phyloP scores from a whole-genome alignment of 2,329 filamentous ascomycete species.

The Fusarium sp. region DNA sequence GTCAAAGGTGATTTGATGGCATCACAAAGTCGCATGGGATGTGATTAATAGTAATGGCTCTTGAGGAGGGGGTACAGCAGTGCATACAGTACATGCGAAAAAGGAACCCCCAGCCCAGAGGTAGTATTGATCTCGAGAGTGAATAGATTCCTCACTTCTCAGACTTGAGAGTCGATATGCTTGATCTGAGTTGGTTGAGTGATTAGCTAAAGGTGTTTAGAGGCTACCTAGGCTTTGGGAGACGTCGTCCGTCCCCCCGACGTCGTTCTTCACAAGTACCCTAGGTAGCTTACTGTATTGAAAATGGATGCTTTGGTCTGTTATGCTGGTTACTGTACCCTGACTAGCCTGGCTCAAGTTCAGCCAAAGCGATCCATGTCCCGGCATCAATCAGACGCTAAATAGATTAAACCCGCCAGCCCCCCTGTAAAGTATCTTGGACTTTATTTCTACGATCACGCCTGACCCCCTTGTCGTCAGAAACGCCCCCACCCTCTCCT shows the following conservation, averaged over 20 bases:
- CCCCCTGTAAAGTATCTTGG: slow-evolving; percentile 22
- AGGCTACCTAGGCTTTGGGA: not conserved
- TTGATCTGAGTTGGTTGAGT: not conserved
- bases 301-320: not conserved
- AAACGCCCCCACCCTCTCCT: not conserved
- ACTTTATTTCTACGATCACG: slow-evolving; percentile 9
- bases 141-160: not conserved
- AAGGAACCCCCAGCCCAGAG: not conserved
- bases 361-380: slow-evolving; percentile 16
- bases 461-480: not conserved
- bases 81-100: not conserved
- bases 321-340: slow-evolving; percentile 27
- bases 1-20: slow-evolving; percentile 5
- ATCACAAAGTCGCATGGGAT: slow-evolving; percentile 4
- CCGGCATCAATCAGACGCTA: slow-evolving; percentile 35
- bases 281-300: not conserved
- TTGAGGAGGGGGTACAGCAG: not conserved
- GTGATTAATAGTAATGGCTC: not conserved
- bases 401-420: slow-evolving; percentile 32
- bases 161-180: not conserved
- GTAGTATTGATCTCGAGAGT: not conserved
- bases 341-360: slow-evolving; percentile 24
- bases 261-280: not conserved
- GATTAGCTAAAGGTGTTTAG: not conserved
- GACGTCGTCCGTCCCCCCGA: not conserved